These are phyloP conservation scores for Leccinum olivaceopallidum DNA, from an alignment of 768 basidiomycete species.

Conservation along the genomic window DNA sequence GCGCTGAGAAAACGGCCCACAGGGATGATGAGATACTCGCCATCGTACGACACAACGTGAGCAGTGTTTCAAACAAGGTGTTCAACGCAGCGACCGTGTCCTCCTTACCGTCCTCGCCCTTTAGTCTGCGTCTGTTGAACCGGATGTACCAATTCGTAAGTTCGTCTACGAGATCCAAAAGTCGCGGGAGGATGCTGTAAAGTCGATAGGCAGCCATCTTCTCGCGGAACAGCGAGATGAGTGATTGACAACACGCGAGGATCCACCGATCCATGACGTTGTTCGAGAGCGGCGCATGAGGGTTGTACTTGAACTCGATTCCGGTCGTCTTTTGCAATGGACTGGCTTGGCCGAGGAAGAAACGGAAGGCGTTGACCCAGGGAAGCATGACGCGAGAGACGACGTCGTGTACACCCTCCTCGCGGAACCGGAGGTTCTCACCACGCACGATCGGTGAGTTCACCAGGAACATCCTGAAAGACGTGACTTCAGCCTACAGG, in stretches of 20 bases:
- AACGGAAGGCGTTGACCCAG: constrained; percentile 98
- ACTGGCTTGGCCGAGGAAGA: constrained; percentile 95
- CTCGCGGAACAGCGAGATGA: constrained; percentile 86
- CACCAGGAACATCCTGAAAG: constrained; percentile 88
- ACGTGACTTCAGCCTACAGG: not conserved
- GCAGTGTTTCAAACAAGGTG: constrained; percentile 92
- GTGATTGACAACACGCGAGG: constrained; percentile 94
- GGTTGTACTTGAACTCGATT: constrained; percentile 80
- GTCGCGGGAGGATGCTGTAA: constrained; percentile 95
- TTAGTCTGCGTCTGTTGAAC: constrained; percentile 93
- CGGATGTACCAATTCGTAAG: constrained; percentile 99
- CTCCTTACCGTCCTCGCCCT: constrained; percentile 90
- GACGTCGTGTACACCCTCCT: constrained; percentile 97
- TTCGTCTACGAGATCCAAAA: constrained; percentile 91
- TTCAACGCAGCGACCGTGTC: constrained; percentile 90
- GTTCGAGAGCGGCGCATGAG: constrained; percentile 76
- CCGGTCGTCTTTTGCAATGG: constrained; percentile 81
- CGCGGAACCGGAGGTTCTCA: constrained; percentile 96
- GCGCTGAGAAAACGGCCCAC: not conserved
- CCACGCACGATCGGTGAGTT: constrained; percentile 99
- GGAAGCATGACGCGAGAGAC: constrained; percentile 95
- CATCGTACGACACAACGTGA: constrained; percentile 95
- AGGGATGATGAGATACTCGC: constrained; percentile 43
- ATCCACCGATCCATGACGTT: constrained; percentile 99
- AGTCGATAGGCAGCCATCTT: constrained; percentile 98